Evolutionary conservation across 768 basidiomycete species (phyloP).

Genomic region (Kwoniella sp.): DNA sequence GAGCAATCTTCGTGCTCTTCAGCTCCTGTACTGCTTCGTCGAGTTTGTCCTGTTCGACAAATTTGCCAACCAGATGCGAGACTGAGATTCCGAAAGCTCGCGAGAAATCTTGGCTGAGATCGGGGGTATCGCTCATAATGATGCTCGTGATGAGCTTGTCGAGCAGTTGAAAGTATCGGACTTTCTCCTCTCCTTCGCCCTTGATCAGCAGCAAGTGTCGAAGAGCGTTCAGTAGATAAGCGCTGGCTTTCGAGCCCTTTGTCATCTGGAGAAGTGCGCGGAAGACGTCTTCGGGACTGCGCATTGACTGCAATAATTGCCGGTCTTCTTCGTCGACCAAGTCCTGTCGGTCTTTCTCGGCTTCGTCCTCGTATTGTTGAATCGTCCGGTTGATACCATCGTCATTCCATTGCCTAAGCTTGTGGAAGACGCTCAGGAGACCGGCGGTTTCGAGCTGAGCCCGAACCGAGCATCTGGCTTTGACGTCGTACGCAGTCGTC

Average conservation of each 20-base stretch:
- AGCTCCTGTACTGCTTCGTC: conserved; percentile 79
- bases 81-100: conserved; percentile 86
- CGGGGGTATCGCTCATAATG: conserved; percentile 85
- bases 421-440: conserved; percentile 69
- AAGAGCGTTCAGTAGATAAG: conserved; percentile 89
- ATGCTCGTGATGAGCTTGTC: conserved; percentile 87
- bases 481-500: conserved; percentile 34
- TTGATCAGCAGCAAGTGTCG: conserved; percentile 89
- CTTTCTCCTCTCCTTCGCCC: conserved; percentile 79
- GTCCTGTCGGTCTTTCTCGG: conserved; percentile 75
- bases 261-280: conserved; percentile 75
- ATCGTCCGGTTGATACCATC: conserved; percentile 70
- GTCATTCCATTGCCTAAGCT: conserved; percentile 70
- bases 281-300: conserved; percentile 83
- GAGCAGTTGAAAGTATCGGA: conserved; percentile 87
- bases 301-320: conserved; percentile 73
- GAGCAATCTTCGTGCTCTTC: conserved; percentile 64
- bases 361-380: conserved; percentile 63
- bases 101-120: conserved; percentile 69
- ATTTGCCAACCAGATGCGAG: conserved; percentile 79
- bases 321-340: conserved; percentile 76
- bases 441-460: conserved; percentile 88
- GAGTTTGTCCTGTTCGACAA: conserved; percentile 84
- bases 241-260: conserved; percentile 74
- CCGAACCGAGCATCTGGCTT: conserved; percentile 68